Base-by-base conservation (phyloP, 1,284 basidiomycete genomes). In the Pyrrhoderma lamaoense region DNA sequence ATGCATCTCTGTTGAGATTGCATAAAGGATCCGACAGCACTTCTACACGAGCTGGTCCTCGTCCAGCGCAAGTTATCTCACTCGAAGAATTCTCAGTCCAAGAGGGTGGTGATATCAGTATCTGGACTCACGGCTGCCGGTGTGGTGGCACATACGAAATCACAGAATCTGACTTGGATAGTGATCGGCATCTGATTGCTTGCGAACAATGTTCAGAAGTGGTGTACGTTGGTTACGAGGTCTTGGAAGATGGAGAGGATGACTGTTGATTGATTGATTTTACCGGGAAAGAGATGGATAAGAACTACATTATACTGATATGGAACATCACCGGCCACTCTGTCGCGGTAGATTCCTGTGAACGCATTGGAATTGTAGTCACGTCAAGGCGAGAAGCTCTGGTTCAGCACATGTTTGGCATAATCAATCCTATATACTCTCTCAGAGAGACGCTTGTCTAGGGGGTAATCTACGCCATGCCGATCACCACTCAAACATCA, bases 11-110 rank as follows among this genome's bases (percentile, higher is more conserved):
- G 59, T 45, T 52, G 51, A 14, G 55, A 58, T 5, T 5, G 11
- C 5, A 31, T 31, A 31, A 31, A 31, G 11, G 7, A 31, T 27
- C n/a, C 23, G 25, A 37, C 9, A 14, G n/a, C 21, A 45, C 22
- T 16, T 39, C n/a, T 31, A 34, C 53, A 11, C 44, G 42, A 5
- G 45, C 57, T 14, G 70, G 67, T 3, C 77, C 81, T 16, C 70
- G 87, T 50, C 85, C 87, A 2, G 85, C 87, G 0, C 81, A 88
- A 56, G 67, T 86, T n/a, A 65, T 89, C 21, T 89, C 86, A 0
- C 68, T 89, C 21, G 83, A 85, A 49, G 85, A 87, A 0, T 89
- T 89, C 58, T 61, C 65, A 18, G 66, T 71, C 51, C 42, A n/a
- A 14, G 62, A 64, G 3, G 63, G 61, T 21, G 60, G 58, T 21